phyloP scores from a whole-genome alignment of 2,329 filamentous ascomycete genomes.

The Davidsoniella eucalypti region DNA sequence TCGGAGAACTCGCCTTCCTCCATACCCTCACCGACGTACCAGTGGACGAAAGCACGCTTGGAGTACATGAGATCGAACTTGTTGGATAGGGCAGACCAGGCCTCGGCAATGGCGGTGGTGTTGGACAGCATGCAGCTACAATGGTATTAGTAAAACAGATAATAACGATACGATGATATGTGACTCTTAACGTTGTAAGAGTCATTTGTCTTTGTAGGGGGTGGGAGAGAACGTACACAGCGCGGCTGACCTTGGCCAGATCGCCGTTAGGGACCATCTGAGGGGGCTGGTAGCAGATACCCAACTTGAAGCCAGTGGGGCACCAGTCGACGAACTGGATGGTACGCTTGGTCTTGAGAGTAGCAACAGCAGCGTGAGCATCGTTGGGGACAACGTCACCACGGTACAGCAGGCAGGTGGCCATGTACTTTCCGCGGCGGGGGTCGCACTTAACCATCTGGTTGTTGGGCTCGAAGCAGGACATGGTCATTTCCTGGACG shows the following conservation, averaged over 20 bases:
- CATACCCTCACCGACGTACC: slow-evolving; percentile 99
- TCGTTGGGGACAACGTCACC: slow-evolving; percentile 97
- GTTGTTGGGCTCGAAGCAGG: slow-evolving; percentile 99
- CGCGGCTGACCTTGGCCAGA: slow-evolving; percentile 92
- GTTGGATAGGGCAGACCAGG: slow-evolving; percentile 87
- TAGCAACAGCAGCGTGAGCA: slow-evolving; percentile 78
- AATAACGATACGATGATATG: not conserved
- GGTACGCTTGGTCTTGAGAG: slow-evolving; percentile 97
- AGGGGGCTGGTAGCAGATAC: slow-evolving; percentile 98
- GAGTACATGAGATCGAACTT: slow-evolving; percentile 99
- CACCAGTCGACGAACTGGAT: slow-evolving; percentile 99
- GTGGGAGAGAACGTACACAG: slow-evolving; percentile 55
- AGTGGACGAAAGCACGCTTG: slow-evolving; percentile 99
- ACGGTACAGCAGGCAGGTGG: slow-evolving; percentile 92
- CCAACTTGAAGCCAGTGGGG: slow-evolving; percentile 99
- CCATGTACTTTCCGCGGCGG: slow-evolving; percentile 99
- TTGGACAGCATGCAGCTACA: slow-evolving; percentile 91
- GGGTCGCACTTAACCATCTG: slow-evolving; percentile 99
- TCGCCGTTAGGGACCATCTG: slow-evolving; percentile 94
- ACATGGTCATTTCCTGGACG: slow-evolving; percentile 95
- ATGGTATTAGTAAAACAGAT: not conserved
- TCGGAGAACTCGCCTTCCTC: slow-evolving; percentile 99
- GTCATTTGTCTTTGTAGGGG: not conserved
- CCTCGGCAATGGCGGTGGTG: slow-evolving; percentile 96
- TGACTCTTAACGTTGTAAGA: not conserved